Conservation (phyloP, 805 yeast species). For the Candida stauntonica region DNA sequence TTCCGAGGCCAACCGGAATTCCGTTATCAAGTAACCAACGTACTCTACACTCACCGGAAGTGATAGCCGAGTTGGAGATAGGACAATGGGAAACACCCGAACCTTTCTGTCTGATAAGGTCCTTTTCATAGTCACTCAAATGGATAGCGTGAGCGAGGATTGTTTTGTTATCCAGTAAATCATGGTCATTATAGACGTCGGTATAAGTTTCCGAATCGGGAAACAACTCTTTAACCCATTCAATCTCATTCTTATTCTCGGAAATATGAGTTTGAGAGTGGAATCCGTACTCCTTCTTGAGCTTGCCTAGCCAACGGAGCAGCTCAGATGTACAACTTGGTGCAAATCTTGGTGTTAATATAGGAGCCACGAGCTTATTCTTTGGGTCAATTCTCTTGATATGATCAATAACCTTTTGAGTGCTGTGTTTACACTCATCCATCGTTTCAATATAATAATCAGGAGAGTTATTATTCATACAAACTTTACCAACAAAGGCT, state of each 20-base stretch:
- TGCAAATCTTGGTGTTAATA: slow-evolving; percentile 91
- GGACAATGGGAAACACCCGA: slow-evolving; percentile 93
- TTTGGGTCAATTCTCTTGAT: slow-evolving; percentile 49
- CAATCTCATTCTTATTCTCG: slow-evolving; percentile 73
- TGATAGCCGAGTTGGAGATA: slow-evolving; percentile 78
- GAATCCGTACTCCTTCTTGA: slow-evolving; percentile 43
- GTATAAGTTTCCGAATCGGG: slow-evolving; percentile 70
- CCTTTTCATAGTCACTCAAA: slow-evolving; percentile 58
- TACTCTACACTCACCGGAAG: slow-evolving; percentile 88
- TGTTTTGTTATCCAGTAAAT: slow-evolving; percentile 59
- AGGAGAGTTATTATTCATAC: slow-evolving; percentile 86
- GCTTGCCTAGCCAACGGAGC: slow-evolving; percentile 56
- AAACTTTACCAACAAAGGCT: slow-evolving; percentile 88
- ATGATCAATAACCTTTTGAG: slow-evolving; percentile 53
- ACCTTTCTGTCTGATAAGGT: slow-evolving; percentile 46
- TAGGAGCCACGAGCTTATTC: slow-evolving; percentile 56
- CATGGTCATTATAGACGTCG: slow-evolving; percentile 65
- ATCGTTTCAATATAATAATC: slow-evolving; percentile 59
- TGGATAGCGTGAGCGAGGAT: slow-evolving; percentile 90
- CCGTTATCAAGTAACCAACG: slow-evolving; percentile 59
- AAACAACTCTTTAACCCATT: slow-evolving; percentile 65
- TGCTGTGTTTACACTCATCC: slow-evolving; percentile 51
- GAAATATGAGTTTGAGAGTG: slow-evolving; percentile 90
- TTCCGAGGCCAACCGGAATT: slow-evolving; percentile 76
- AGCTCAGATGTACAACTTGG: slow-evolving; percentile 73